Base-by-base conservation (phyloP, 2,329 filamentous ascomycete species). In the Aschersonia sp. region DNA sequence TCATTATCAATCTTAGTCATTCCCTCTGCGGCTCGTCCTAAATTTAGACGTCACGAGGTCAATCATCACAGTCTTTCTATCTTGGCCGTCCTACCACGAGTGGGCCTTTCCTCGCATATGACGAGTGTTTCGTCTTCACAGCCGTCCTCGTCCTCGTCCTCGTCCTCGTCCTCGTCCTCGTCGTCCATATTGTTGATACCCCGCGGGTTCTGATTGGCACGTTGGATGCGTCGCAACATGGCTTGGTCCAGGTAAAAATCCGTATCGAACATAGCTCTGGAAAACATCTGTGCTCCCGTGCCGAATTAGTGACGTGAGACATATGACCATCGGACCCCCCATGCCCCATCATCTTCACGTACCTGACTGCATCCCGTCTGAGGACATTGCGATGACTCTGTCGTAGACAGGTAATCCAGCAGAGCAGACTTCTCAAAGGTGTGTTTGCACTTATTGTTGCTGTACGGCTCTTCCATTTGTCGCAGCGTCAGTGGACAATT, bases 361-460 rank as follows among this genome's bases (percentile, higher is more conserved):
- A 79, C 77, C 66, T 75, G 66, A 45, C 69, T 66, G 59, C 84
- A 89, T 1, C 84, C 83, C 2, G 74, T 65, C 49, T 80, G 73
- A 0, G 84, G 84, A 59, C 84, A 89, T 47, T 74, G 68, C 1
- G 75, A 67, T 46, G 60, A 48, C 54, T 64, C 47, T 46, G 56
- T 50, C 54, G 57, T 48, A 71, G 71, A 59, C 69, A 81, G 43
- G 51, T 68, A 68, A n/a, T 78, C 73, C 30, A 76, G 49, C 40
- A 89, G 81, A 1, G 78, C 77, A 1, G 60, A 57, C 60, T 77
- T 82, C 58, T 89, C 82, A 58, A 86, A 89, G 0, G 75, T 80
- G 60, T 89, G 85, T 48, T 76, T 79, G 67, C 85, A 89, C 53
- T 77, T 75, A 10, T 59, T 66, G 55, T 77, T 85, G 48, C 76